Conservation (phyloP, 2,329 filamentous ascomycete species). For the Trichophyton benhamiae region DNA sequence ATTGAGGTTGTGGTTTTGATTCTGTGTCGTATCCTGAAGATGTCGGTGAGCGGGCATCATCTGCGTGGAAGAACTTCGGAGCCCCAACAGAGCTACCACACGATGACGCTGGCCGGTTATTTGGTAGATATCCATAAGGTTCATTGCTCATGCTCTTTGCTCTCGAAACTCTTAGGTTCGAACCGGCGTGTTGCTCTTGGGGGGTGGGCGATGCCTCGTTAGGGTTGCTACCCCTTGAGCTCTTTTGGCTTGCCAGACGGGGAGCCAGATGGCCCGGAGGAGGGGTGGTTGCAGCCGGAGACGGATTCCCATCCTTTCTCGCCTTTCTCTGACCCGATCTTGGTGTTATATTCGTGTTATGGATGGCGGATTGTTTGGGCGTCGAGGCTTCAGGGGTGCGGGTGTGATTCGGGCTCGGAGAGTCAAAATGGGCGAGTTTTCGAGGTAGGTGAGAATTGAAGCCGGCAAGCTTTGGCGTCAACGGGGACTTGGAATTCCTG, state of each 20-base stretch:
- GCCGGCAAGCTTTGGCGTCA: conserved; percentile 48
- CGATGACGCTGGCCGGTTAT: conserved; percentile 22
- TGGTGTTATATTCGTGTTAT: conserved; percentile 62
- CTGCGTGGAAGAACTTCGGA: conserved; percentile 85
- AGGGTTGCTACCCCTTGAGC: not conserved
- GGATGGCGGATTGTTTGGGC: conserved; percentile 25
- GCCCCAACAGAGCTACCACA: conserved; percentile 23
- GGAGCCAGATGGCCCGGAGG: conserved; percentile 8
- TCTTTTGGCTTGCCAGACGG: not conserved
- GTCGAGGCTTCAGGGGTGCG: conserved; percentile 38
- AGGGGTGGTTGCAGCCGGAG: conserved; percentile 45
- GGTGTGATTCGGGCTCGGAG: conserved; percentile 23
- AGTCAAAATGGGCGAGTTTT: conserved; percentile 24
- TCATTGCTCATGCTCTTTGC: conserved; percentile 30
- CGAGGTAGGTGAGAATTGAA: conserved; percentile 19
- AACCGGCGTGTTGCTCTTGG: conserved; percentile 19
- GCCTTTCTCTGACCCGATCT: conserved; percentile 62
- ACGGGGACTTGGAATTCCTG: conserved; percentile 42
- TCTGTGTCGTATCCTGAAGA: conserved; percentile 25
- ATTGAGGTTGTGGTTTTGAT: conserved; percentile 14
- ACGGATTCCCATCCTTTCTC: conserved; percentile 57
- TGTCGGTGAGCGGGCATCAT: conserved; percentile 50
- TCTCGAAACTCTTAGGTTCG: conserved; percentile 22
- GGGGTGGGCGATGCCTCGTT: conserved; percentile 1
- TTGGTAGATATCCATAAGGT: conserved; percentile 17